Base-by-base conservation (phyloP, 768 basidiomycete species). In the Boletus bicolor region DNA sequence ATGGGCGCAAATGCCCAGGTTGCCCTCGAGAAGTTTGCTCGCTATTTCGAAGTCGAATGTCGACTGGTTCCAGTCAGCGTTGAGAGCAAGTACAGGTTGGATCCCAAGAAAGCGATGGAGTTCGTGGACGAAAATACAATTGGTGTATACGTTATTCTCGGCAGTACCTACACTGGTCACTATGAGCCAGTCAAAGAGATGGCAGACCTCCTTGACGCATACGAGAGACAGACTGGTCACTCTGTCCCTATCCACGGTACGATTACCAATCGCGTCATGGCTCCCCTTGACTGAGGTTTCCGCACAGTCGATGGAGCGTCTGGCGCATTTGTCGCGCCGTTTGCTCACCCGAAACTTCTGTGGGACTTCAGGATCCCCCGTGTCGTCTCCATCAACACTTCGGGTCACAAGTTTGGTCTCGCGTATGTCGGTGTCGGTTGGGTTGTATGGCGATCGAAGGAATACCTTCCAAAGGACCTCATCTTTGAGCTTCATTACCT, bases 181-280 rank as follows among this genome's bases (percentile, higher is more conserved):
- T 83, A 78, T 64, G 94, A 96, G 64, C 84, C 87, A 12, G 93
- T 97, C 34, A 82, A 89, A 68, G 89, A 87, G 68, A 90, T 97
- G 84, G 77, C 87, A 1, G 84, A 86, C 41, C 77, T 90, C 10
- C 75, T 93, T 69, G 77, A 79, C 74, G 77, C 72, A 55, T 85
- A 82, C 63, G 78, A 86, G 68, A 67, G 47, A 19, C 63, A 71
- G 57, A 79, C 76, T 0, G 79, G 78, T n/a, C 67, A 55, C 57
- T 69, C 68, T 46, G 74, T 79, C 34, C 77, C 80, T 21, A 77
- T 80, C 57, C 78, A 78, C 56, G 62, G 64, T 70, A 46, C 26
- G 56, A 53, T 38, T 37, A 30, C 32, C 42, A 9, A 10, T 78
- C 71, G 64, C 12, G 69, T 21, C 70, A 15, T 54, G 68, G 52